Conservation (phyloP, 306 rosid species). For the Cucumis cinereus region DNA sequence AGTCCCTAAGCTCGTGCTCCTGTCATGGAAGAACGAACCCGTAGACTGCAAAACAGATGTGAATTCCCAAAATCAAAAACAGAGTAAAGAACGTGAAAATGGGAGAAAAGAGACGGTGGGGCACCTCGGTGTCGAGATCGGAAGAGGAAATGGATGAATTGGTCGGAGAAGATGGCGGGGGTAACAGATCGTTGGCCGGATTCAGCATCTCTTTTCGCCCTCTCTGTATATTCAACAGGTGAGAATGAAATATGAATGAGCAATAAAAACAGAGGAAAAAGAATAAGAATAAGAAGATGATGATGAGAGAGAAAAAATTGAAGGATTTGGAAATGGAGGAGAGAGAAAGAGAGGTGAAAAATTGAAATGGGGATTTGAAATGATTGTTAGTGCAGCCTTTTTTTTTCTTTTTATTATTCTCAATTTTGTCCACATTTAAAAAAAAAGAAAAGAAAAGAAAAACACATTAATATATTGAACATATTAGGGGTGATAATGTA, state of each 20-base stretch:
- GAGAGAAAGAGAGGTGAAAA: not conserved
- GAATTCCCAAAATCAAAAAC: not conserved
- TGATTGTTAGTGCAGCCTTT: not conserved
- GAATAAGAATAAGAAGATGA: not conserved
- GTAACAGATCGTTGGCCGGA: constrained; percentile 65
- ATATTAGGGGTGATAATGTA: not conserved
- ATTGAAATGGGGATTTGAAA: not conserved
- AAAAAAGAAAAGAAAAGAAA: too few species aligned
- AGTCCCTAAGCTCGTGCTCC: constrained; percentile 80
- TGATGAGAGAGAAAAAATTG: not conserved
- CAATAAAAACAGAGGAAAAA: not conserved
- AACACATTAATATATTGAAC: not conserved
- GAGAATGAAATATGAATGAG: not conserved
- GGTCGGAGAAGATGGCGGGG: constrained; percentile 80
- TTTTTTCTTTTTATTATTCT: not conserved
- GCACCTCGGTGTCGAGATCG: constrained; percentile 90
- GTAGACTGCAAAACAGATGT: constrained; percentile 42
- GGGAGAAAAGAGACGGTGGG: not conserved
- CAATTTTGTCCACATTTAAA: not conserved
- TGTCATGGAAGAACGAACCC: constrained; percentile 85
- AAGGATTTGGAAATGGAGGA: not conserved
- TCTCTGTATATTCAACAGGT: not conserved
- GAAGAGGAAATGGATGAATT: constrained; percentile 89
- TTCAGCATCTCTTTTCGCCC: constrained; percentile 42
- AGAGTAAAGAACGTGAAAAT: not conserved